Percentiles rank a stretch among this genome's conserved stretches.
phyloP scores from a whole-genome alignment of 768 basidiomycete species.

The Lentinula sp. region DNA sequence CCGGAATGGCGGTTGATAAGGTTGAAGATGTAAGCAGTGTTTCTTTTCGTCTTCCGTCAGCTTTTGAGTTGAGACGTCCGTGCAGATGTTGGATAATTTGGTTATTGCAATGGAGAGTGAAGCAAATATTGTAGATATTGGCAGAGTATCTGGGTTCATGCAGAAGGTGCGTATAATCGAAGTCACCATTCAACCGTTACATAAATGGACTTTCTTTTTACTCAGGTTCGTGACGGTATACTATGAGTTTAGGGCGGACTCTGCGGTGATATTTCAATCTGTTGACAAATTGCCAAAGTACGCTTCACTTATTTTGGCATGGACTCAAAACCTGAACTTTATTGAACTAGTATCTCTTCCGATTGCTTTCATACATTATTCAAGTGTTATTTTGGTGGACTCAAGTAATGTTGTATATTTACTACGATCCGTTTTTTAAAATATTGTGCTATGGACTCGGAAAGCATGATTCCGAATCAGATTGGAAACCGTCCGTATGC shows the following conservation, averaged over 20 bases:
- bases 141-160: constrained; percentile 86
- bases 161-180: constrained; percentile 55
- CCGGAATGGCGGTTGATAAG: constrained; percentile 79
- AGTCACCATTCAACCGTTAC: background rate
- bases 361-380: too few relatives aligned
- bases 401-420: background rate
- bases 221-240: background rate
- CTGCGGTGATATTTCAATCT: too few relatives aligned
- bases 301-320: too few relatives aligned
- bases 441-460: background rate
- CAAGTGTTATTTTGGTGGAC: too few relatives aligned
- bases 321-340: too few relatives aligned
- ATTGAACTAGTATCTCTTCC: too few relatives aligned
- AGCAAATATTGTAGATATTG: constrained; percentile 72
- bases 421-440: background rate
- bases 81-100: constrained; percentile 77
- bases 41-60: background rate
- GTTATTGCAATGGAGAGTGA: constrained; percentile 88
- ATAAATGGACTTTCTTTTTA: background rate
- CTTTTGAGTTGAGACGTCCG: constrained; percentile 6
- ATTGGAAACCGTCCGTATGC: too few relatives aligned
- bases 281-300: background rate
- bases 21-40: constrained; percentile 74
- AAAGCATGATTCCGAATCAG: too few relatives aligned
- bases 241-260: background rate